Evolutionary conservation across 306 rosid genomes (phyloP).

Genomic region (Crataegus laevigata): DNA sequence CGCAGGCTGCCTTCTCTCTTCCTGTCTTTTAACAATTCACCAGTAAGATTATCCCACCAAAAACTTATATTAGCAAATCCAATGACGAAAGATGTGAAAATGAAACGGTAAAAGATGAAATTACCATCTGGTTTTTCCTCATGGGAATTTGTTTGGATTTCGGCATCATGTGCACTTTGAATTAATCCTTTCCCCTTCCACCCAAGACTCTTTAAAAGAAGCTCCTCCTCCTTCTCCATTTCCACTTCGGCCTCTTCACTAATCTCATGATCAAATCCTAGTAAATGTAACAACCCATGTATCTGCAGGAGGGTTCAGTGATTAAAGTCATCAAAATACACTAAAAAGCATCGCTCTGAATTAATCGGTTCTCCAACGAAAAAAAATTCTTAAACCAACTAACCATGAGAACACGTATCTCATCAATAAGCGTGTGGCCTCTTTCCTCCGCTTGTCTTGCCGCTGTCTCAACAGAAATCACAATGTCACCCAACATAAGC

Average conservation of each 20-base stretch:
- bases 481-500: slow-evolving; percentile 94
- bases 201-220: slow-evolving; percentile 64
- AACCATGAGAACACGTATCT: slow-evolving; percentile 87
- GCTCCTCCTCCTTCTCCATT: slow-evolving; percentile 94
- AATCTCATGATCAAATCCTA: slow-evolving; percentile 96
- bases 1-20: slow-evolving; percentile 86
- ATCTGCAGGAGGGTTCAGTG: slow-evolving; percentile 38
- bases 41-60: slow-evolving; percentile 43
- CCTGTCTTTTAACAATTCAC: slow-evolving; percentile 79
- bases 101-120: slow-evolving; percentile 1
- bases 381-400: slow-evolving; percentile 11
- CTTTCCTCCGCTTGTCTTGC: slow-evolving; percentile 92
- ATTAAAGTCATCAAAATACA: slow-evolving; percentile 1
- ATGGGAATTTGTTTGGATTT: slow-evolving; percentile 30
- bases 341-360: background rate
- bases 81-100: background rate
- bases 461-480: slow-evolving; percentile 90
- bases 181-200: slow-evolving; percentile 95
- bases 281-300: slow-evolving; percentile 90
- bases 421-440: slow-evolving; percentile 81
- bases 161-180: slow-evolving; percentile 62
- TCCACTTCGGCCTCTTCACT: slow-evolving; percentile 89
- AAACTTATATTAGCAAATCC: slow-evolving; percentile 10
- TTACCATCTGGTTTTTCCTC: slow-evolving; percentile 48
- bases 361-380: background rate